Conservation (phyloP, 2,329 filamentous ascomycete genomes). For the Neofusicoccum ribis region DNA sequence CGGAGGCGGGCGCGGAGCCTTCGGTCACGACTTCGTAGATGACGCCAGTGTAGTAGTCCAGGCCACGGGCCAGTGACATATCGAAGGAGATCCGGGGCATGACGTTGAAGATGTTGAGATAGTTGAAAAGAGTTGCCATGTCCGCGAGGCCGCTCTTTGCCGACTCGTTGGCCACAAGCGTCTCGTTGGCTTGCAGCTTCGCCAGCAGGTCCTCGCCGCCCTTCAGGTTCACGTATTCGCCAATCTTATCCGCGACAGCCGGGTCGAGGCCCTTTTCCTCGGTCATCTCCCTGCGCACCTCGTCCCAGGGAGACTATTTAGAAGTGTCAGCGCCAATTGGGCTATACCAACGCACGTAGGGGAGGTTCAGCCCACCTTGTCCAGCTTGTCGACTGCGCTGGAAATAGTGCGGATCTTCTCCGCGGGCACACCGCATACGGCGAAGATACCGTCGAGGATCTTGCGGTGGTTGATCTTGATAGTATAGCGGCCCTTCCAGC, state of each 20-base stretch:
- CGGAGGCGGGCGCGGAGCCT: constrained; percentile 59
- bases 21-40: constrained; percentile 90
- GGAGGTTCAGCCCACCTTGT: constrained; percentile 61
- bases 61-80: constrained; percentile 81
- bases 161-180: constrained; percentile 68
- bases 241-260: constrained; percentile 82
- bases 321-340: constrained; percentile 19
- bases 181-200: constrained; percentile 66
- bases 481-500: constrained; percentile 71
- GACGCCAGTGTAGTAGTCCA: constrained; percentile 90
- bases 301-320: constrained; percentile 67
- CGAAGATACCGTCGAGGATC: constrained; percentile 89
- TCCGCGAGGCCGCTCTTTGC: constrained; percentile 80
- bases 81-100: constrained; percentile 81
- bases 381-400: constrained; percentile 92
- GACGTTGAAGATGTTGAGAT: constrained; percentile 75
- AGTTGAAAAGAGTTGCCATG: constrained; percentile 77
- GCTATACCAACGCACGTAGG: no score
- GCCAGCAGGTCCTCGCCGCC: constrained; percentile 74
- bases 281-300: constrained; percentile 90
- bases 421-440: constrained; percentile 82
- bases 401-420: constrained; percentile 89
- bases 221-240: constrained; percentile 77
- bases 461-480: constrained; percentile 97
- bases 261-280: constrained; percentile 81